Evolutionary conservation across 345 rosid genomes (phyloP).

Genomic region (Syzygium grande): DNA sequence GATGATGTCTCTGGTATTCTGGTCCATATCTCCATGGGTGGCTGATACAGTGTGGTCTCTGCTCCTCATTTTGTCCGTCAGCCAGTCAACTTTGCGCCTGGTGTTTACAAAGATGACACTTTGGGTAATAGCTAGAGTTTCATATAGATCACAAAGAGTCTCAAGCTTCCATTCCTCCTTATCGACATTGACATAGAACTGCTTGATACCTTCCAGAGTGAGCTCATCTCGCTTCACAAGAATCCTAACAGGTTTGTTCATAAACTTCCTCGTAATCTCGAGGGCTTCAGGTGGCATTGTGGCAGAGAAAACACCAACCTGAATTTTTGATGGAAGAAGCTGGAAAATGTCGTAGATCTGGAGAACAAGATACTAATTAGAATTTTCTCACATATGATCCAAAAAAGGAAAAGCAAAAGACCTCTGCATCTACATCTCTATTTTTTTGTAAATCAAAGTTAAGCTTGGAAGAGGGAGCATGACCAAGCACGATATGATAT

Average conservation of each 20-base stretch:
- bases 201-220: constrained; percentile 73
- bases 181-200: constrained; percentile 62
- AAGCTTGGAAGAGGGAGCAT: neutral
- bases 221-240: constrained; percentile 78
- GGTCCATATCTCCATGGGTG: constrained; percentile 75
- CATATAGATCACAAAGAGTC: constrained; percentile 71
- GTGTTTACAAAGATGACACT: constrained; percentile 75
- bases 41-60: constrained; percentile 75
- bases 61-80: constrained; percentile 62
- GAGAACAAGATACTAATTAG: neutral
- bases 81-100: constrained; percentile 71
- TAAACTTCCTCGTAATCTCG: constrained; percentile 74
- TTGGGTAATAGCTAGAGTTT: constrained; percentile 64
- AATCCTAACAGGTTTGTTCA: constrained; percentile 74
- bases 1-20: constrained; percentile 67
- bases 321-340: constrained; percentile 61
- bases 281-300: constrained; percentile 82
- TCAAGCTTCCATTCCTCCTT: constrained; percentile 80
- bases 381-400: neutral
- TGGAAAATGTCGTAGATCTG: constrained; percentile 81
- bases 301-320: constrained; percentile 75
- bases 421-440: neutral
- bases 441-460: neutral
- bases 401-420: neutral
- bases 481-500: neutral